phyloP scores from a whole-genome alignment of 305 asterid species.

The Fraxinus ornus region DNA sequence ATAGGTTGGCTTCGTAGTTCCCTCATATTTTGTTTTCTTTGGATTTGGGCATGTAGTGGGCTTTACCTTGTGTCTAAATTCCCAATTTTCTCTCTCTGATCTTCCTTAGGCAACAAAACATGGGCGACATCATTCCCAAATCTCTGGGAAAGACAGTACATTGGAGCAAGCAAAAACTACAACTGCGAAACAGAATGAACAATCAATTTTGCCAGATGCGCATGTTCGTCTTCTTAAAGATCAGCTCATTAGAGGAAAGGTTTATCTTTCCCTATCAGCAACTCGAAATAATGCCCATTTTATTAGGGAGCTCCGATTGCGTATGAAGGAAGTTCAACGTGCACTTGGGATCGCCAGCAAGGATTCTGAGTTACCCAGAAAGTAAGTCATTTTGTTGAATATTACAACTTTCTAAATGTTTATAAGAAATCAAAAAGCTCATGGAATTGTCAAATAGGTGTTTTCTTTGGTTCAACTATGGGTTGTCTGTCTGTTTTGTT shows the following conservation, averaged over 20 bases:
- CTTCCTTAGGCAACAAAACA: conserved; percentile 38
- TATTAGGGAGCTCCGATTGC: conserved; percentile 77
- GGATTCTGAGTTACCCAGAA: conserved; percentile 76
- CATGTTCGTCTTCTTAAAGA: conserved; percentile 73
- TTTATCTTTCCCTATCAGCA: conserved; percentile 70
- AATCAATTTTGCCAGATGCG: conserved; percentile 39
- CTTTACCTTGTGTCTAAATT: not conserved
- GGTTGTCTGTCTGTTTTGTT: not conserved
- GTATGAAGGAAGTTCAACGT: conserved; percentile 72
- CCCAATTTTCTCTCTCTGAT: not conserved
- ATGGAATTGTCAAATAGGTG: not conserved
- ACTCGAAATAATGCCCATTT: conserved; percentile 73
- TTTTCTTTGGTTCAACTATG: not conserved
- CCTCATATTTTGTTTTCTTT: not conserved
- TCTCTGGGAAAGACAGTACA: conserved; percentile 35
- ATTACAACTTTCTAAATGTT: conserved; percentile 3
- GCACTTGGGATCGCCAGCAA: conserved; percentile 69
- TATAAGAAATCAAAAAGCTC: not conserved
- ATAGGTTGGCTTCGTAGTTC: not conserved
- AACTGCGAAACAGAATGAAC: conserved; percentile 40
- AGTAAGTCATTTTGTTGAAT: conserved; percentile 37
- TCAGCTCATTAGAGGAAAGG: conserved; percentile 64
- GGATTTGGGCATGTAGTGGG: not conserved
- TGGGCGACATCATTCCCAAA: conserved; percentile 33
- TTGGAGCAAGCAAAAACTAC: conserved; percentile 39